Conservation (phyloP, 23 red algal genomes). For the Pyropia haitanensis region DNA sequence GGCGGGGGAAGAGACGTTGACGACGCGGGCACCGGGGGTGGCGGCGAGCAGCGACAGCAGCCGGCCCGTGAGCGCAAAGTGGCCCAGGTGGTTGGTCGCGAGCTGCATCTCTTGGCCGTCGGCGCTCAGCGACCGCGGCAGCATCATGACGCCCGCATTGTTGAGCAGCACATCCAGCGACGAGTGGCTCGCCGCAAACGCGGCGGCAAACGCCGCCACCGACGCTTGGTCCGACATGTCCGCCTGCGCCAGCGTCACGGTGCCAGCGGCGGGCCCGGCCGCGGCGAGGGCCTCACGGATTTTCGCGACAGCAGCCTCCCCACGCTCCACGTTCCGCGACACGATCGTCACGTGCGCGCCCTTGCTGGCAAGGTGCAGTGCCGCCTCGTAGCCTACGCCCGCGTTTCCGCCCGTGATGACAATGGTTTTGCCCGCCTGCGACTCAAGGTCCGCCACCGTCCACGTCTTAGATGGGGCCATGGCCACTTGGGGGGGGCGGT, state of each 20-base stretch:
- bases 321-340: too few relatives aligned
- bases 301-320: too few relatives aligned
- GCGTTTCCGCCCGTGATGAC: too few relatives aligned
- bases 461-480: too few relatives aligned
- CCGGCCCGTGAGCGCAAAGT: slow-evolving; percentile 18
- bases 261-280: too few relatives aligned
- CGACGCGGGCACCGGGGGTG: slow-evolving; percentile 13
- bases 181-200: not conserved
- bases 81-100: slow-evolving; percentile 36
- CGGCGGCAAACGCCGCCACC: slow-evolving; percentile 13
- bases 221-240: slow-evolving; percentile 21
- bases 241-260: slow-evolving; percentile 3
- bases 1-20: slow-evolving; percentile 13
- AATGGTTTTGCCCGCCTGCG: too few relatives aligned
- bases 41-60: slow-evolving; percentile 9
- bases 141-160: slow-evolving; percentile 34
- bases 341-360: too few relatives aligned
- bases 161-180: slow-evolving; percentile 21
- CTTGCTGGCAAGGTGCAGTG: too few relatives aligned
- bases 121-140: not conserved
- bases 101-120: slow-evolving; percentile 30
- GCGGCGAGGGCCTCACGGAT: too few relatives aligned
- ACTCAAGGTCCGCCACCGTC: too few relatives aligned
- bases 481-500: too few relatives aligned
- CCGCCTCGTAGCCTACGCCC: too few relatives aligned